phyloP scores from a whole-genome alignment of 108 stramenopile species.

The Skeletonema costatum region DNA sequence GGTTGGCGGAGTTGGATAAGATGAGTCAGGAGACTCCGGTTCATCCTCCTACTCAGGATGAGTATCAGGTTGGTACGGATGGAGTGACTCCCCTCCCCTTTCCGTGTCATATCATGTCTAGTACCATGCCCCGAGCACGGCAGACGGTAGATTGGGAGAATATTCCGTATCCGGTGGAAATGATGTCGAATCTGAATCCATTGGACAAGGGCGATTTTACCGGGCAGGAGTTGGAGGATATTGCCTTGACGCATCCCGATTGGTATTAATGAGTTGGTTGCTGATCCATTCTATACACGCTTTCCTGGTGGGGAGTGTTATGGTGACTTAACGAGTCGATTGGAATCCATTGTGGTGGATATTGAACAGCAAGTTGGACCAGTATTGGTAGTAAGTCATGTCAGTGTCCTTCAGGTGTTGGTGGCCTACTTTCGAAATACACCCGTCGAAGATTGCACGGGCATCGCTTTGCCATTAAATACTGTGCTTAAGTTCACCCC shows the following conservation, averaged over 20 bases:
- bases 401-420: constrained; percentile 84
- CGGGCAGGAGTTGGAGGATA: constrained; percentile 85
- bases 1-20: not conserved
- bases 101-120: constrained; percentile 65
- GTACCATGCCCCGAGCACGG: constrained; percentile 87
- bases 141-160: constrained; percentile 77
- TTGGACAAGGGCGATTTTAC: constrained; percentile 91
- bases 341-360: constrained; percentile 85
- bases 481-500: constrained; percentile 90
- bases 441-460: constrained; percentile 77
- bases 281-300: constrained; percentile 81
- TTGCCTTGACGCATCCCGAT: constrained; percentile 60
- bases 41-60: not conserved
- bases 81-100: constrained; percentile 56
- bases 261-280: constrained; percentile 73
- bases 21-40: not conserved
- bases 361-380: constrained; percentile 90
- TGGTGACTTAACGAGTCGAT: constrained; percentile 76
- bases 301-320: constrained; percentile 94
- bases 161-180: constrained; percentile 50
- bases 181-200: constrained; percentile 86
- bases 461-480: constrained; percentile 86
- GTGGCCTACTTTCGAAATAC: constrained; percentile 87
- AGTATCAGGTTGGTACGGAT: constrained; percentile 31
- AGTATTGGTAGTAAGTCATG: constrained; percentile 88